phyloP scores from a whole-genome alignment of 805 yeast genomes.

The Kregervanrija fluxuum region DNA sequence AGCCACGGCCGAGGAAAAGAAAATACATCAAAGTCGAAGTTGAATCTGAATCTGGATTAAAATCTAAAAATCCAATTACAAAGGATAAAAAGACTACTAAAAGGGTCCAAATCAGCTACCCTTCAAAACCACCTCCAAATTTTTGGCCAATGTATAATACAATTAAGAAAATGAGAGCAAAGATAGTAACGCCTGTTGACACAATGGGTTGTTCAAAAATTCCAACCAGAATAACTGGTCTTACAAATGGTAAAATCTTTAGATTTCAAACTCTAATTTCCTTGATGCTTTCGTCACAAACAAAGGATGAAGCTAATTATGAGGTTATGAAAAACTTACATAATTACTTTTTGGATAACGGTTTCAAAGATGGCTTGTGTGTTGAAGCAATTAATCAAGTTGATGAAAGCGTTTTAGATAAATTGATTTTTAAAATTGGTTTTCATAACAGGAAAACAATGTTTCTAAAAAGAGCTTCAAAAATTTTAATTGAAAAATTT shows the following conservation, averaged over 20 bases:
- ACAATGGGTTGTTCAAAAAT: slow-evolving; percentile 74
- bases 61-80: not conserved
- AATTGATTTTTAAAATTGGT: slow-evolving; percentile 71
- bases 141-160: slow-evolving; percentile 53
- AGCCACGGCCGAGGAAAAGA: too few relatives aligned
- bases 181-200: slow-evolving; percentile 78
- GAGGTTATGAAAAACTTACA: slow-evolving; percentile 63
- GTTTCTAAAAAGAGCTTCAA: slow-evolving; percentile 57
- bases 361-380: slow-evolving; percentile 45
- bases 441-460: slow-evolving; percentile 76
- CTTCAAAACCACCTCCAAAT: slow-evolving; percentile 23
- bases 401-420: slow-evolving; percentile 52
- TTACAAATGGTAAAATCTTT: slow-evolving; percentile 31
- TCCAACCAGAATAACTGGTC: slow-evolving; percentile 36
- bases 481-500: slow-evolving; percentile 40
- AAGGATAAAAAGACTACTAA: slow-evolving; percentile 6
- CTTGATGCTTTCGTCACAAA: slow-evolving; percentile 83
- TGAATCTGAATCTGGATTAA: not conserved
- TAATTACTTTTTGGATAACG: slow-evolving; percentile 31
- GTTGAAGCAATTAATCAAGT: slow-evolving; percentile 45
- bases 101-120: slow-evolving; percentile 7
- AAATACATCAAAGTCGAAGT: not conserved
- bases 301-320: slow-evolving; percentile 81
- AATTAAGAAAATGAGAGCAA: slow-evolving; percentile 59
- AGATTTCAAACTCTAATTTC: slow-evolving; percentile 75